Conservation (phyloP, 179 eudicot species). For the Vitellaria paradoxa region DNA sequence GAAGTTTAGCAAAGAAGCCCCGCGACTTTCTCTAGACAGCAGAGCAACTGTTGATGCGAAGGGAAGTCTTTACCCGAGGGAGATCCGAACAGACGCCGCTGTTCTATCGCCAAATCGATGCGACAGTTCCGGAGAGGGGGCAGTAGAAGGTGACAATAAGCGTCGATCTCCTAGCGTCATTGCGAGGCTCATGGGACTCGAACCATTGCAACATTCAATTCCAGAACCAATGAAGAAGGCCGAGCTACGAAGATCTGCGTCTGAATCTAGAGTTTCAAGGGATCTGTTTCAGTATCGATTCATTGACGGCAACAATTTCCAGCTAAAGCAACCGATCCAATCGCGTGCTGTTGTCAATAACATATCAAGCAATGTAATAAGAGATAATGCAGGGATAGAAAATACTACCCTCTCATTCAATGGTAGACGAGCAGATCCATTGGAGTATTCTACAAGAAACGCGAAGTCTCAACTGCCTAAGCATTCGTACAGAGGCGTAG, state of each 20-base stretch:
- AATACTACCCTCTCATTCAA: not conserved
- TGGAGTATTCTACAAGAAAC: constrained; percentile 2
- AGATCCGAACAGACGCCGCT: constrained; percentile 42
- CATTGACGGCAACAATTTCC: constrained; percentile 29
- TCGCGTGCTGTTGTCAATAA: not conserved
- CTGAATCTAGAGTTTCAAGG: constrained; percentile 76
- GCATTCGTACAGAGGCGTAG: constrained; percentile 13
- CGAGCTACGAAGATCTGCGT: constrained; percentile 83
- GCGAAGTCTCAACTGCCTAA: constrained; percentile 21
- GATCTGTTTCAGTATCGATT: constrained; percentile 53
- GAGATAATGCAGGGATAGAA: not conserved
- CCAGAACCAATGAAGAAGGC: constrained; percentile 32
- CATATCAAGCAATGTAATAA: not conserved
- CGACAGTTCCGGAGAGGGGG: constrained; percentile 7
- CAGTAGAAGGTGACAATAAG: constrained; percentile 31
- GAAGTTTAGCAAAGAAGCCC: constrained; percentile 70
- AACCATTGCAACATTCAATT: constrained; percentile 31
- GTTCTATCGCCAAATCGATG: constrained; percentile 9
- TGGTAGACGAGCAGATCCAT: constrained; percentile 13
- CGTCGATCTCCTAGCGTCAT: constrained; percentile 79
- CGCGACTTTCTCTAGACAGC: constrained; percentile 83
- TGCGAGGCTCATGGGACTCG: constrained; percentile 93
- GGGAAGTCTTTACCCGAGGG: constrained; percentile 63
- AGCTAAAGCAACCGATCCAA: constrained; percentile 18
- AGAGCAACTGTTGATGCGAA: constrained; percentile 57